Evolutionary conservation across 192 early-diverging fungal species (phyloP).

Genomic region (Coemansia pectinata): DNA sequence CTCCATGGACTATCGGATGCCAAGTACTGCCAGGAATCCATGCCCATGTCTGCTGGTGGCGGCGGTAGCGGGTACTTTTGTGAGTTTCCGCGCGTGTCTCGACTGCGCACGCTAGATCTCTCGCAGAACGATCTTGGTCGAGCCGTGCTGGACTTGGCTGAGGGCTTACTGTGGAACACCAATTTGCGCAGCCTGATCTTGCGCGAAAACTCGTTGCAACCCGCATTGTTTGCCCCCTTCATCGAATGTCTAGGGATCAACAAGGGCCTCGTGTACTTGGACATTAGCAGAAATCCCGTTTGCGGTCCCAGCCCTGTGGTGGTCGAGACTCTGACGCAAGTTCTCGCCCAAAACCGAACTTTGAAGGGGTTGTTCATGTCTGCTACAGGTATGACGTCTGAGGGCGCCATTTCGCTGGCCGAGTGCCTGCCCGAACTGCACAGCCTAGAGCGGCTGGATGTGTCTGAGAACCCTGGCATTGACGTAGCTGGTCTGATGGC

Average conservation of each 20-base stretch:
- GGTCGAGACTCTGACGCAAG: constrained; percentile 45
- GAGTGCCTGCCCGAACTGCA: constrained; percentile 79
- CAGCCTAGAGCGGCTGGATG: constrained; percentile 67
- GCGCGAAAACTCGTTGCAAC: constrained; percentile 58
- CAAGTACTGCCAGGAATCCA: constrained; percentile 25
- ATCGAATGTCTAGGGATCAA: constrained; percentile 57
- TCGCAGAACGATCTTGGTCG: constrained; percentile 55
- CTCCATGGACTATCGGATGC: constrained; percentile 52
- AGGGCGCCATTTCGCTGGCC: constrained; percentile 78
- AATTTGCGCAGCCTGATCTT: constrained; percentile 46
- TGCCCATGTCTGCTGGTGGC: constrained; percentile 7
- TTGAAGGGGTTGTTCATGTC: constrained; percentile 66
- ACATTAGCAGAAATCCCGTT: constrained; percentile 60
- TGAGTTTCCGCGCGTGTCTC: constrained; percentile 48
- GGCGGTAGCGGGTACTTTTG: neutral
- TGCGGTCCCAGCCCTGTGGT: constrained; percentile 41
- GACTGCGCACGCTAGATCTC: constrained; percentile 46
- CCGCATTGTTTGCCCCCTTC: constrained; percentile 45
- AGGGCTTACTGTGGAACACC: constrained; percentile 53
- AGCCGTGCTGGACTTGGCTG: constrained; percentile 45
- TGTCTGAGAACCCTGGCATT: constrained; percentile 74
- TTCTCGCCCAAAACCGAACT: constrained; percentile 62
- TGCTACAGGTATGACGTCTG: constrained; percentile 63
- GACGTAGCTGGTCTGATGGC: constrained; percentile 82
- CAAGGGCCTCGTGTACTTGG: constrained; percentile 51